A percentile compares a stretch with the other conserved stretches of the same genome.
phyloP scores from a whole-genome alignment of 129 eudicot species.

The Flaveria sonorensis region DNA sequence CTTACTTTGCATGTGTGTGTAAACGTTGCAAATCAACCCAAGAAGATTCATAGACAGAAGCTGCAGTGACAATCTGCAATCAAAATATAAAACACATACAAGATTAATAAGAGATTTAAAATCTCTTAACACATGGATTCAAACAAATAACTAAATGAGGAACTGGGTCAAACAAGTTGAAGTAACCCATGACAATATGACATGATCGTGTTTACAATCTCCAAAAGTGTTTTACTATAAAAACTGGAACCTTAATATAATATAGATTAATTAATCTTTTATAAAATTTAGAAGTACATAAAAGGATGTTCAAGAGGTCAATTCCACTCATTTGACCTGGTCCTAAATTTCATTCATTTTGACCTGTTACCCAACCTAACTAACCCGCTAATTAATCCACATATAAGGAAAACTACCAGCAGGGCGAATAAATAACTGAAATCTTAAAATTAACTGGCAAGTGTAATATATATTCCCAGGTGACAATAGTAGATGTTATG shows the following conservation, averaged over 20 bases:
- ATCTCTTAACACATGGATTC: background rate
- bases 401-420: conserved; percentile 4
- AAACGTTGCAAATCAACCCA: conserved; percentile 79
- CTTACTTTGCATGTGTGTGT: conserved; percentile 76
- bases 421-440: conserved; percentile 1
- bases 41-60: conserved; percentile 74
- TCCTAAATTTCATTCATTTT: too few relatives aligned
- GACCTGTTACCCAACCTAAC: background rate
- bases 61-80: conserved; percentile 78
- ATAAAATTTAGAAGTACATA: background rate
- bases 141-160: background rate
- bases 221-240: conserved; percentile 2
- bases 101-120: background rate
- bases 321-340: too few relatives aligned
- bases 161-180: background rate
- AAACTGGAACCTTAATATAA: background rate
- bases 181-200: background rate
- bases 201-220: background rate
- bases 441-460: background rate
- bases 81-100: conserved; percentile 11
- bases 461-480: background rate
- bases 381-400: background rate
- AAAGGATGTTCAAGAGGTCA: background rate
- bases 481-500: background rate
- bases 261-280: background rate